Percentiles rank a stretch among this genome's conserved stretches.
These are phyloP conservation scores for Stephanocyclus meneghinianus DNA, from an alignment of 352 stramenopile genomes.

Conservation along the genomic window DNA sequence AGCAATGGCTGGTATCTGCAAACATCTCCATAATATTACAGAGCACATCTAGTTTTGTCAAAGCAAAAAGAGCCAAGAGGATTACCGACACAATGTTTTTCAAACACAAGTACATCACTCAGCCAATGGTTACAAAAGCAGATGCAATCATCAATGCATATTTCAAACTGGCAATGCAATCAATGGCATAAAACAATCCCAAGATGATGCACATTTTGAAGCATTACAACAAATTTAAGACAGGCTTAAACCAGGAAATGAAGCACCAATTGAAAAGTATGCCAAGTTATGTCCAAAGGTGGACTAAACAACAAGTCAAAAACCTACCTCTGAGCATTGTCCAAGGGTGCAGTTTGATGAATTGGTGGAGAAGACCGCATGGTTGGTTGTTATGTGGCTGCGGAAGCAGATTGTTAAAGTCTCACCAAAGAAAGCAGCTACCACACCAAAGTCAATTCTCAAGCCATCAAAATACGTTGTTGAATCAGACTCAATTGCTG, in stretches of 20 bases:
- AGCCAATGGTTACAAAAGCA: constrained; percentile 14
- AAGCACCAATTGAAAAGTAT: not conserved
- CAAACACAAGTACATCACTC: constrained; percentile 41
- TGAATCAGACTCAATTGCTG: not conserved
- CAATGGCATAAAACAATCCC: not conserved
- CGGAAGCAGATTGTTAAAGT: not conserved
- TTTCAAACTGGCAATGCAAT: constrained; percentile 17
- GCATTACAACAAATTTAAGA: not conserved
- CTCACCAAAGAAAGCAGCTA: not conserved
- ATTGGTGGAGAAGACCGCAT: not conserved
- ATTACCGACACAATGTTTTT: constrained; percentile 38
- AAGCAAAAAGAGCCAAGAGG: constrained; percentile 22
- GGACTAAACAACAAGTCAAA: not conserved
- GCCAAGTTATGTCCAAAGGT: not conserved
- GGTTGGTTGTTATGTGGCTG: not conserved
- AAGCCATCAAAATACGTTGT: not conserved
- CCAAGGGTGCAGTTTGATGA: not conserved
- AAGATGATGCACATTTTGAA: not conserved
- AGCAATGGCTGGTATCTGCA: constrained; percentile 48
- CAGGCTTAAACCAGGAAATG: not conserved
- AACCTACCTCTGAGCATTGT: not conserved
- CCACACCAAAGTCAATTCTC: not conserved
- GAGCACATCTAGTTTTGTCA: constrained; percentile 42
- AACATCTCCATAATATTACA: constrained; percentile 46
- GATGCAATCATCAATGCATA: constrained; percentile 15